These are phyloP conservation scores for Pseudocohnilembus persalinus DNA, from an alignment of 169 alveolate species.

Conservation along the genomic window DNA sequence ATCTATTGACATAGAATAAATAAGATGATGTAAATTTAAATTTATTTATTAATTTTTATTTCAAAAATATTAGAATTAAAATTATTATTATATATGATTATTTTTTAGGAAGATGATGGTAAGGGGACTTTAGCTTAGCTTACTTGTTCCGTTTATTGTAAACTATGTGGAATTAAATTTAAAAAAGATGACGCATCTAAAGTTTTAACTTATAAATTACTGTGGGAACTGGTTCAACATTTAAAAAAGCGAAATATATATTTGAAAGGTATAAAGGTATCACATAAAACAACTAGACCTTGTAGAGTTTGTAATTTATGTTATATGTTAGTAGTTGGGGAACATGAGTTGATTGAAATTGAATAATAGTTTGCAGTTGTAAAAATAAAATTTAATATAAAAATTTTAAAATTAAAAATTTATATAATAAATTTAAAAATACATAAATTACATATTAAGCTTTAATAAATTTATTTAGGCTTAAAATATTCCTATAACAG, in stretches of 20 bases:
- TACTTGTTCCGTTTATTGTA: slow-evolving; percentile 63
- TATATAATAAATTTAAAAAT: too few species aligned
- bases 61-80: slow-evolving; percentile 2
- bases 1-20: slow-evolving; percentile 25
- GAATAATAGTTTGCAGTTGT: slow-evolving; percentile 61
- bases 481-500: slow-evolving; percentile 45
- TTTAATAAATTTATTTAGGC: background rate
- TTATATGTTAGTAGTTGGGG: slow-evolving; percentile 78
- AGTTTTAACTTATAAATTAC: slow-evolving; percentile 69
- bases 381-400: too few species aligned
- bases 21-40: slow-evolving; percentile 43
- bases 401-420: too few species aligned
- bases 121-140: slow-evolving; percentile 30
- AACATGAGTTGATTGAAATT: slow-evolving; percentile 82
- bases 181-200: slow-evolving; percentile 67
- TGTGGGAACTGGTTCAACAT: slow-evolving; percentile 71
- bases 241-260: slow-evolving; percentile 69
- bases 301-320: slow-evolving; percentile 83
- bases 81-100: background rate
- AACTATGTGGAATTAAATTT: slow-evolving; percentile 66
- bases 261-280: slow-evolving; percentile 41
- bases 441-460: too few species aligned
- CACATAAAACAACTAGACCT: slow-evolving; percentile 63
- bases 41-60: too few species aligned
- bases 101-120: slow-evolving; percentile 18